Conservation (phyloP, 2,329 filamentous ascomycete species). For the Fusarium keratoplasticum region DNA sequence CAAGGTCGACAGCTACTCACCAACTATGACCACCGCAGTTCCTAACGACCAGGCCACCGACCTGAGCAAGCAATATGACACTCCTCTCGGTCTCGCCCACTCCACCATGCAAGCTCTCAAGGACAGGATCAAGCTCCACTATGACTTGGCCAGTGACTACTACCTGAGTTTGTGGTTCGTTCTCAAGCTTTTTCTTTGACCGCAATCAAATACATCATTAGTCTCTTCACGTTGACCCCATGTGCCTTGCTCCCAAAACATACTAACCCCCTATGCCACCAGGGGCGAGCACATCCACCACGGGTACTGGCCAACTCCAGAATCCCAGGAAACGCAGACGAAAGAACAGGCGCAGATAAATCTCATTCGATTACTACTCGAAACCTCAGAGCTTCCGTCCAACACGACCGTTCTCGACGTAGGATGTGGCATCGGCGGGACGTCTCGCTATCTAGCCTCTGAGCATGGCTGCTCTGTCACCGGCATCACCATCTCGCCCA, state of each 20-base stretch:
- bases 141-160: constrained; percentile 71
- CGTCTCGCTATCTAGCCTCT: constrained; percentile 65
- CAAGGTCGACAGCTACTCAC: background rate
- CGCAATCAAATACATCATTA: background rate
- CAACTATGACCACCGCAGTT: constrained; percentile 21
- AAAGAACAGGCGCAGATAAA: constrained; percentile 70
- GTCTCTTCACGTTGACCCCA: background rate
- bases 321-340: constrained; percentile 59
- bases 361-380: constrained; percentile 66
- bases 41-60: constrained; percentile 44
- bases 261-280: constrained; percentile 40
- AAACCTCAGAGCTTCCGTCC: constrained; percentile 46
- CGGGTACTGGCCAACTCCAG: constrained; percentile 66
- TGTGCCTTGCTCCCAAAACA: background rate
- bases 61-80: constrained; percentile 60
- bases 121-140: constrained; percentile 69
- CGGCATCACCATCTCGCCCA: constrained; percentile 69
- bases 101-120: constrained; percentile 64
- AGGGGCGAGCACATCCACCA: constrained; percentile 75
- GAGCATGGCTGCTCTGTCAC: constrained; percentile 65
- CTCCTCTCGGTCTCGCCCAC: constrained; percentile 57
- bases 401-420: constrained; percentile 62
- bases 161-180: constrained; percentile 70
- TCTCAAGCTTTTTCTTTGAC: background rate
- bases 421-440: constrained; percentile 71